phyloP scores from a whole-genome alignment of 2,329 filamentous ascomycete genomes.

The Aspergillus viridinutans region DNA sequence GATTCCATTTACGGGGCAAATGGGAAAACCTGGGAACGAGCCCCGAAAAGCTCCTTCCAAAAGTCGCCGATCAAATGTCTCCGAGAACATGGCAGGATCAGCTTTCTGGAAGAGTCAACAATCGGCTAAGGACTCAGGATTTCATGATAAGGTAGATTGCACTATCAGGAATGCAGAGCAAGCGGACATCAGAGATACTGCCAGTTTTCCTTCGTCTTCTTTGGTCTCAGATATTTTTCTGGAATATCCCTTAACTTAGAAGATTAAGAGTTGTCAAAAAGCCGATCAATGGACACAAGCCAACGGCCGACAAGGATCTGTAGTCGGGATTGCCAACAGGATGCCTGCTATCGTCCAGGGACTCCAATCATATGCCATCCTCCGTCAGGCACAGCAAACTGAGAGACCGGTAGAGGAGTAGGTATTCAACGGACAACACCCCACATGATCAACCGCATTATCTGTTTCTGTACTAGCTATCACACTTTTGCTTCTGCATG shows the following conservation, averaged over 20 bases:
- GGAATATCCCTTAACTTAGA: background rate
- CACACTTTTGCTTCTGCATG: background rate
- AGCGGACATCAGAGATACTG: background rate
- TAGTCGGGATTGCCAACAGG: background rate
- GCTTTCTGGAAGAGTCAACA: background rate
- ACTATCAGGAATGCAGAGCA: background rate
- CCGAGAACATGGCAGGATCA: slow-evolving; percentile 1
- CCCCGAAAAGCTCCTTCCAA: background rate
- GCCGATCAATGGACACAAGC: background rate
- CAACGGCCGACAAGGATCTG: background rate
- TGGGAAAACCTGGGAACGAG: background rate
- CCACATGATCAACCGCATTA: background rate
- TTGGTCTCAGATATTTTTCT: background rate
- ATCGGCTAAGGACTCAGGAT: background rate
- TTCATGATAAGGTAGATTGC: background rate
- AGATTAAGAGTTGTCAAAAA: background rate
- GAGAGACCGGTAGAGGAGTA: background rate
- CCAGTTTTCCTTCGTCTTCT: background rate
- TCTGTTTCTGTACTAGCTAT: background rate
- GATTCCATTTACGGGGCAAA: background rate
- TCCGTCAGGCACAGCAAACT: background rate
- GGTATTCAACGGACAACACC: background rate
- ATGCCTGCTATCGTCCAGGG: background rate
- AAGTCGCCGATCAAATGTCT: background rate
- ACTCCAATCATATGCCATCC: background rate